Conservation (phyloP, 257 asterid species). For the Ilex asprella region DNA sequence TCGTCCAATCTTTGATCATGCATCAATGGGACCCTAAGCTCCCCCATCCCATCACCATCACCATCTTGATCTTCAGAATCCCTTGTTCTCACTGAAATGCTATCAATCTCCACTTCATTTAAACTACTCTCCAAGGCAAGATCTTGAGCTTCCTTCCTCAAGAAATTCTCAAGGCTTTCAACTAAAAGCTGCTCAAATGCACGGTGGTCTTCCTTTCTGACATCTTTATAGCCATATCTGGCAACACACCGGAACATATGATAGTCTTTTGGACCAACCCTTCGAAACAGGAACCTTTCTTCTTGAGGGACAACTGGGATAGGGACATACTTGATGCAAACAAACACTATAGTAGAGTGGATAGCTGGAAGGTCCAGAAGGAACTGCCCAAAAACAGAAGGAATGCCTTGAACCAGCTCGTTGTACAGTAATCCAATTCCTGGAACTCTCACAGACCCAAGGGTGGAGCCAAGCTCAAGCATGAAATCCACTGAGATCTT, state of each 20-base stretch:
- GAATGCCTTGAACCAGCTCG: conserved; percentile 87
- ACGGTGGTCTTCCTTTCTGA: conserved; percentile 78
- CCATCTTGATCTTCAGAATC: conserved; percentile 32
- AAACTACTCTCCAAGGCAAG: conserved; percentile 46
- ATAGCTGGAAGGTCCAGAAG: conserved; percentile 83
- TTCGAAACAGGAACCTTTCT: conserved; percentile 71
- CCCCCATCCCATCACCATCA: conserved; percentile 37
- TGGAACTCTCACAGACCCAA: conserved; percentile 80
- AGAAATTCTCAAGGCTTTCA: conserved; percentile 65
- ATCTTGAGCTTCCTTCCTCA: conserved; percentile 75
- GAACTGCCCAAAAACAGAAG: conserved; percentile 76
- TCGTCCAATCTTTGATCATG: conserved; percentile 27
- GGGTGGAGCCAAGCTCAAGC: conserved; percentile 73
- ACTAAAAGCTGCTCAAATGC: conserved; percentile 77
- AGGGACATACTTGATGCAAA: conserved; percentile 86
- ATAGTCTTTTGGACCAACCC: conserved; percentile 84
- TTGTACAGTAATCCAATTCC: conserved; percentile 88
- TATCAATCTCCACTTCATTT: conserved; percentile 32
- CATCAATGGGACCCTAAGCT: conserved; percentile 54
- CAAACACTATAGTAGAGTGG: conserved; percentile 74
- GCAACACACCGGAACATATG: conserved; percentile 96
- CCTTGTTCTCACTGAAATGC: conserved; percentile 32
- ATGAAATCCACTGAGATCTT: conserved; percentile 74
- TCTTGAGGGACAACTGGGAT: conserved; percentile 87
- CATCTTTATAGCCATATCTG: conserved; percentile 85